phyloP scores from a whole-genome alignment of 2,329 filamentous ascomycete species.

The Microcyclospora pomicola region DNA sequence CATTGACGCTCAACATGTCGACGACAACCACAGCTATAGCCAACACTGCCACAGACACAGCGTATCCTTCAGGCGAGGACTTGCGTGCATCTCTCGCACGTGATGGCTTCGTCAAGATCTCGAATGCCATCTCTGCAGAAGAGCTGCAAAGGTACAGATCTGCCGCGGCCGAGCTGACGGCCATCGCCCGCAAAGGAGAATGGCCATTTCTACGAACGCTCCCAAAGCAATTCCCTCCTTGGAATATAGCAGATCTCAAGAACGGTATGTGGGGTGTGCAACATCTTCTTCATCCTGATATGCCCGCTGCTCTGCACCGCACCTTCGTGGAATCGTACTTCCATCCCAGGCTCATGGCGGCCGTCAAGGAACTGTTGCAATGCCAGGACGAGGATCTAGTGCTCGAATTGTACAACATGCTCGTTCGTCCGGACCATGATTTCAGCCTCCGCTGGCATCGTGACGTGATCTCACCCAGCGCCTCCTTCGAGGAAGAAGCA shows the following conservation, averaged over 20 bases:
- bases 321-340: slow-evolving; percentile 62
- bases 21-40: no score
- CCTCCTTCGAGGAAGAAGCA: slow-evolving; percentile 52
- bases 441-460: slow-evolving; percentile 76
- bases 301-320: slow-evolving; percentile 40
- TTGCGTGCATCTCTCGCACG: slow-evolving; percentile 44
- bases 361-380: slow-evolving; percentile 52
- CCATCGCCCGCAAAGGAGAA: slow-evolving; percentile 49
- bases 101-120: slow-evolving; percentile 66
- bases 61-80: slow-evolving; percentile 1
- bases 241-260: slow-evolving; percentile 38
- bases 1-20: no score
- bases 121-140: slow-evolving; percentile 43
- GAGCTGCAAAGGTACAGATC: slow-evolving; percentile 46
- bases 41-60: no score
- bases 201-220: slow-evolving; percentile 78
- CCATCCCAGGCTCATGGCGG: slow-evolving; percentile 45
- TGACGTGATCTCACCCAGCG: slow-evolving; percentile 62
- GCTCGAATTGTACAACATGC: slow-evolving; percentile 79
- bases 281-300: slow-evolving; percentile 62
- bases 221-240: slow-evolving; percentile 84
- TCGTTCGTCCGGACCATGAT: slow-evolving; percentile 56
- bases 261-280: slow-evolving; percentile 81
- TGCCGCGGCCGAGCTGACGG: slow-evolving; percentile 44
- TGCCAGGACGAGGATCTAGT: slow-evolving; percentile 47